Conservation (phyloP, 768 basidiomycete genomes). For the Clathrus columnatus region DNA sequence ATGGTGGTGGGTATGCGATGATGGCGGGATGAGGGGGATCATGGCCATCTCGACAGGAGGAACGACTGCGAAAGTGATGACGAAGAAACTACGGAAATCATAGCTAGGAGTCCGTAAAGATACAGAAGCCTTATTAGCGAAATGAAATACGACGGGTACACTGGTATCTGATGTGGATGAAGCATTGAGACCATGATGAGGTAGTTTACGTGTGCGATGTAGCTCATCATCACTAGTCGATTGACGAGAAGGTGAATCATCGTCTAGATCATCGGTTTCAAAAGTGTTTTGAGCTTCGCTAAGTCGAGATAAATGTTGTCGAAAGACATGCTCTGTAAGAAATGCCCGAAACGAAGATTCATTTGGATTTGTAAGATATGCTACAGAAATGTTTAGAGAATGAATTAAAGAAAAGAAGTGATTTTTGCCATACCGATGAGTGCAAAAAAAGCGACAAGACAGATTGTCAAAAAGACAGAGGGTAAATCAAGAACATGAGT, state of each 20-base stretch:
- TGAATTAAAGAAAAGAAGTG: conserved; percentile 11
- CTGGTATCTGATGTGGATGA: conserved; percentile 27
- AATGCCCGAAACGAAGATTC: conserved; percentile 91
- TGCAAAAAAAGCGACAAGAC: conserved; percentile 59
- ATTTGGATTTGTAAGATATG: conserved; percentile 90
- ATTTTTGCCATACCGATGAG: conserved; percentile 55
- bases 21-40: conserved; percentile 8
- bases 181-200: conserved; percentile 12
- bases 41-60: conserved; percentile 40
- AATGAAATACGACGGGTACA: conserved; percentile 45
- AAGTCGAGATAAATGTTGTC: conserved; percentile 82
- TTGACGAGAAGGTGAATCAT: conserved; percentile 17
- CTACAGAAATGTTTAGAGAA: conserved; percentile 41
- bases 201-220: conserved; percentile 13
- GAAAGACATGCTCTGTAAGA: conserved; percentile 96
- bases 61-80: conserved; percentile 81
- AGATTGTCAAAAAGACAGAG: conserved; percentile 60
- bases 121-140: conserved; percentile 87
- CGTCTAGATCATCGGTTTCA: conserved; percentile 29
- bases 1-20: conserved; percentile 12
- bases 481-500: conserved; percentile 55
- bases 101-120: conserved; percentile 88
- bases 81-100: conserved; percentile 75
- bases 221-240: conserved; percentile 12
- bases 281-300: conserved; percentile 54